Evolutionary conservation across 768 basidiomycete genomes (phyloP).

Genomic region (Hydnum rufescens): DNA sequence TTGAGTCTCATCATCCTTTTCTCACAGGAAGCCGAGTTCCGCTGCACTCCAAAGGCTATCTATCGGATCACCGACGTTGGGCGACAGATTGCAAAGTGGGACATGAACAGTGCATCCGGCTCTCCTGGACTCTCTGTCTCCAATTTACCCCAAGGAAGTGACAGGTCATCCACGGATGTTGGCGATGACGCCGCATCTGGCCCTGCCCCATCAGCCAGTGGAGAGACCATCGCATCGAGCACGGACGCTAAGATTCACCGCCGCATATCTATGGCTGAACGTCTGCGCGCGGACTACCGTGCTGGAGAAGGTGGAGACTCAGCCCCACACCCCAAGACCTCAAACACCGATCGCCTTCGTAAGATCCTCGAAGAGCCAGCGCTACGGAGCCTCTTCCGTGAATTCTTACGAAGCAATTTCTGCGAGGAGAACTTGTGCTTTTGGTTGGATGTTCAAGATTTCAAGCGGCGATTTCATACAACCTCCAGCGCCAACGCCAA

Average conservation of each 20-base stretch:
- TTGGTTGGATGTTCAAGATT: constrained; percentile 94
- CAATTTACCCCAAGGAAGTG: neutral
- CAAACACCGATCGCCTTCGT: constrained; percentile 75
- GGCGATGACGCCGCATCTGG: constrained; percentile 3
- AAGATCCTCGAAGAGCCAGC: constrained; percentile 89
- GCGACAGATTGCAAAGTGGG: constrained; percentile 70
- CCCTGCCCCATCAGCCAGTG: neutral
- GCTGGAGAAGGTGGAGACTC: constrained; percentile 28
- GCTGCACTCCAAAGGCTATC: constrained; percentile 86
- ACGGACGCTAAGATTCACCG: constrained; percentile 53
- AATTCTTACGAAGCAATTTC: constrained; percentile 83
- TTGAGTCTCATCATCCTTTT: neutral
- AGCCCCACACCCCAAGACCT: constrained; percentile 38
- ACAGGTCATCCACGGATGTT: constrained; percentile 5
- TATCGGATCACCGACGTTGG: constrained; percentile 93
- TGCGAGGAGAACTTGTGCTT: constrained; percentile 97
- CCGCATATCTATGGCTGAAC: constrained; percentile 60
- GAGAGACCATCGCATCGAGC: constrained; percentile 8
- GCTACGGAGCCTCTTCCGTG: constrained; percentile 76
- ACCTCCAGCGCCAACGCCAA: constrained; percentile 65
- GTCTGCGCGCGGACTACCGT: constrained; percentile 36
- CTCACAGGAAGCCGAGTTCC: constrained; percentile 57
- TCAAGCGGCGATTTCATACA: constrained; percentile 88
- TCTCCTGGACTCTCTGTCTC: constrained; percentile 41
- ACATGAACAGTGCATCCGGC: constrained; percentile 18